Base-by-base conservation (phyloP, 257 asterid genomes). In the Solanum chiquidenum region DNA sequence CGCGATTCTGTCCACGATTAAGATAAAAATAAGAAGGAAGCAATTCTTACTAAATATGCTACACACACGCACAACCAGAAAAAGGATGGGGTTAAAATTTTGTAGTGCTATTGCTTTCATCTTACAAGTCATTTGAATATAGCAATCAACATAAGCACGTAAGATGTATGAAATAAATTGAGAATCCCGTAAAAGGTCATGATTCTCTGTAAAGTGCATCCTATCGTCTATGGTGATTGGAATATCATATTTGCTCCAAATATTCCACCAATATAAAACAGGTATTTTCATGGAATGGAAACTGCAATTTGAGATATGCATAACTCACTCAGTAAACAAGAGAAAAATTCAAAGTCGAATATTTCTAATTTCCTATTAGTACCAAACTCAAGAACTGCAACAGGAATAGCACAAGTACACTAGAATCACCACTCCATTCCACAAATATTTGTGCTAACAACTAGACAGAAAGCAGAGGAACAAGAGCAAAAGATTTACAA, bases 1-100 rank as follows among this genome's bases (percentile, higher is more conserved):
- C 98, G 37, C 98, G 98, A 87, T 92, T 93, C 99, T 96, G 93
- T 90, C 74, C 85, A 87, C 88, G 52, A 84, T n/a, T 75, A 84
- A 75, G 85, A 79, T 27, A 35, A 49, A 87, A 10, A 82, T 82
- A 52, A 82, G 69, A 82, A 82, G 31, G 69, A 82, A 82, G 31
- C 69, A 49, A 52, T 82, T 80, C 69, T 49, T 25, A 82, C 69
- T 31, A 29, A 82, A 46, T 82, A 49, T 37, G 13, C 25, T 25
- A 42, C 64, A 14, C 60, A 40, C 25, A 31, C 85, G 35, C 85
- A 29, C 42, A 82, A n/a, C 34, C 20, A 29, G 5, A 31, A 46
- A 80, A 29, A 44, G 29, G 44, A 82, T 9, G 12, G 66, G 44
- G 21, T 82, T 82, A 31, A 82, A 49, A 29, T 29, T 31, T 18